Percentiles rank a stretch among this genome's conserved stretches.
Evolutionary conservation across 805 yeast genomes (phyloP).

Genomic region (Vanderwaltozyma yarrowii): DNA sequence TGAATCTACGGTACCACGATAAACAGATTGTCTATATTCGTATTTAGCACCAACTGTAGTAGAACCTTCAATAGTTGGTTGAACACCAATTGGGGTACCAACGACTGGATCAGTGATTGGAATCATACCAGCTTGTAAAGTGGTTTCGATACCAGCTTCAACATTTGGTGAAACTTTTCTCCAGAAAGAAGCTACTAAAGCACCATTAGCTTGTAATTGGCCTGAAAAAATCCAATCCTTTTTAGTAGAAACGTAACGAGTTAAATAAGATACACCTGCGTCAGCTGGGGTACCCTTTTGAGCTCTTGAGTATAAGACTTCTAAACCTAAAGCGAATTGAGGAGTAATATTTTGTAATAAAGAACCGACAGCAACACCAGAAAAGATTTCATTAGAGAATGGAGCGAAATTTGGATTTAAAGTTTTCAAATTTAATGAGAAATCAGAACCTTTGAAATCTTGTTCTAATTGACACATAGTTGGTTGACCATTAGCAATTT

Average conservation of each 20-base stretch:
- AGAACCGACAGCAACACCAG: constrained; percentile 90
- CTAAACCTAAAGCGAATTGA: constrained; percentile 78
- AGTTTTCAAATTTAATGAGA: constrained; percentile 79
- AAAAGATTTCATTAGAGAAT: constrained; percentile 43
- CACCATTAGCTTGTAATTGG: constrained; percentile 88
- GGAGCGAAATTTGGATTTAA: constrained; percentile 73
- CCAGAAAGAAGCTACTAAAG: constrained; percentile 84
- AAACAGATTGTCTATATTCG: constrained; percentile 92
- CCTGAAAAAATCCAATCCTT: constrained; percentile 91
- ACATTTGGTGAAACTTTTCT: constrained; percentile 86
- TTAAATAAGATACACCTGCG: constrained; percentile 80
- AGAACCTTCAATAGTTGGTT: constrained; percentile 79
- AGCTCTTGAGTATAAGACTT: constrained; percentile 70
- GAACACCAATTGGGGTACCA: constrained; percentile 72
- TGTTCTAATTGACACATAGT: constrained; percentile 94
- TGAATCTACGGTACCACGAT: constrained; percentile 91
- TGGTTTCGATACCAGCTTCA: constrained; percentile 90
- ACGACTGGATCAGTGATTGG: constrained; percentile 67
- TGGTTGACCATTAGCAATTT: constrained; percentile 81
- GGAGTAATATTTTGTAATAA: constrained; percentile 82
- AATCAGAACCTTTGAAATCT: constrained; percentile 85
- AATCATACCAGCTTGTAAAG: constrained; percentile 62
- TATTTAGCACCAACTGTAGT: constrained; percentile 95
- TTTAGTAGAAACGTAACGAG: constrained; percentile 63
- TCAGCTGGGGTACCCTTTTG: constrained; percentile 76